Percentiles rank a stretch among this genome's conserved stretches.
These are phyloP conservation scores for Elaeis oleifera DNA, from an alignment of 202 grass and related monocot genomes.

Conservation along the genomic window DNA sequence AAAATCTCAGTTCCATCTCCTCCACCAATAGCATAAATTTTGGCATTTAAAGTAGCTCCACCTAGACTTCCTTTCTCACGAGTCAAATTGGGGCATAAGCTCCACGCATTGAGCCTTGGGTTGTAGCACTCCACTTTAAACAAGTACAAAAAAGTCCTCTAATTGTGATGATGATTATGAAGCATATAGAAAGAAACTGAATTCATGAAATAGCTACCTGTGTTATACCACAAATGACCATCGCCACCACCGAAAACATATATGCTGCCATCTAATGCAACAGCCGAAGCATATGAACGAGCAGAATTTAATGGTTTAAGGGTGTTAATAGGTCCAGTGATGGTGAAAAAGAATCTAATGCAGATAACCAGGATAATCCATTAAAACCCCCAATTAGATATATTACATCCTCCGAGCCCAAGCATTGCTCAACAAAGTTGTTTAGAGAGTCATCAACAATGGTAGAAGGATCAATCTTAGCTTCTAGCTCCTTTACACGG, in stretches of 20 bases:
- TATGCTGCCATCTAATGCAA: conserved; percentile 56
- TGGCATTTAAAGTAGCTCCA: conserved; percentile 47
- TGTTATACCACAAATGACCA: conserved; percentile 56
- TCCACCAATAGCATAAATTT: conserved; percentile 57
- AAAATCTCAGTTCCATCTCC: conserved; percentile 55
- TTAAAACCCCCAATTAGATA: conserved; percentile 69
- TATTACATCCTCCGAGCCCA: conserved; percentile 64
- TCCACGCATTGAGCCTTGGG: conserved; percentile 54
- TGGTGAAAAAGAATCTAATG: conserved; percentile 59
- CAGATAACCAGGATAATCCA: conserved; percentile 45
- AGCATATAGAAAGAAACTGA: too few relatives aligned
- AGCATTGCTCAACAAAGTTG: conserved; percentile 54
- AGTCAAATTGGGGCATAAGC: conserved; percentile 33
- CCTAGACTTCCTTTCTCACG: conserved; percentile 49
- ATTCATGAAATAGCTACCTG: conserved; percentile 28
- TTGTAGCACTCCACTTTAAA: conserved; percentile 68
- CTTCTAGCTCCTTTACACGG: conserved; percentile 40
- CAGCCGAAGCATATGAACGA: conserved; percentile 53
- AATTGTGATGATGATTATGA: too few relatives aligned
- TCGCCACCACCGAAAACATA: conserved; percentile 71
- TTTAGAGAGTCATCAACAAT: conserved; percentile 36
- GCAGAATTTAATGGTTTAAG: conserved; percentile 47
- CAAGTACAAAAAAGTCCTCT: conserved; percentile 19
- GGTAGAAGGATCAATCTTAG: conserved; percentile 13
- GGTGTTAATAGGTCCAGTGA: conserved; percentile 61